phyloP scores from a whole-genome alignment of 345 rosid species.

The Eucalyptus regnans region DNA sequence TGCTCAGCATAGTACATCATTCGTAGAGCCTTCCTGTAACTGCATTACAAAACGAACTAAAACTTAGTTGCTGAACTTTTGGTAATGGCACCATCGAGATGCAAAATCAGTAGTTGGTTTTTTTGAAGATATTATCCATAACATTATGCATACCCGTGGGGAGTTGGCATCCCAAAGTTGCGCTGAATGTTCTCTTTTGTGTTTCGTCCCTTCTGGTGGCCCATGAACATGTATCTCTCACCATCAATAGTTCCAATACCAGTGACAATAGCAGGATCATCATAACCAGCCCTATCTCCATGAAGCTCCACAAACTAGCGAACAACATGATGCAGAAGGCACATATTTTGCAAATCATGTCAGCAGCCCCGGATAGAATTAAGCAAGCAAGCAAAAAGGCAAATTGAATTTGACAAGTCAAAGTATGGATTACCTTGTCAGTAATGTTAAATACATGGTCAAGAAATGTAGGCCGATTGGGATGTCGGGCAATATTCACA shows the following conservation, averaged over 20 bases:
- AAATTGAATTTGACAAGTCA: not conserved
- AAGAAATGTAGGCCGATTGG: constrained; percentile 95
- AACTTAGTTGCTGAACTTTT: not conserved
- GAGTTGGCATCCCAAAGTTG: constrained; percentile 99
- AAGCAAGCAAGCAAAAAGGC: not conserved
- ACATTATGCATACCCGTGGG: constrained; percentile 57
- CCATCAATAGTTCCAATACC: constrained; percentile 95
- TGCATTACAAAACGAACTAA: not conserved
- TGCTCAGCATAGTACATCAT: constrained; percentile 26
- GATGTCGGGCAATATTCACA: constrained; percentile 92
- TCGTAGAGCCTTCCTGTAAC: constrained; percentile 22
- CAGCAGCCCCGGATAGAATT: not conserved
- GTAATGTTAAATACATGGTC: constrained; percentile 87
- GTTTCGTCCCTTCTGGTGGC: constrained; percentile 99
- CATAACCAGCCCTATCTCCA: constrained; percentile 96
- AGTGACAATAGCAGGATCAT: constrained; percentile 95
- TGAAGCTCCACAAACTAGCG: constrained; percentile 94
- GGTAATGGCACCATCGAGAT: not conserved
- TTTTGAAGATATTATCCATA: not conserved
- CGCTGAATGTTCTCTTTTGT: constrained; percentile 92
- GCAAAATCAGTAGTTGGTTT: not conserved
- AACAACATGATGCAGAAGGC: not conserved
- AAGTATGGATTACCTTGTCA: constrained; percentile 54
- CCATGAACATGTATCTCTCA: constrained; percentile 79
- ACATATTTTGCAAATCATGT: not conserved